Percentiles rank a stretch among this genome's conserved stretches.
phyloP scores from a whole-genome alignment of 2,329 filamentous ascomycete genomes.

The Scedosporium minutisporum region DNA sequence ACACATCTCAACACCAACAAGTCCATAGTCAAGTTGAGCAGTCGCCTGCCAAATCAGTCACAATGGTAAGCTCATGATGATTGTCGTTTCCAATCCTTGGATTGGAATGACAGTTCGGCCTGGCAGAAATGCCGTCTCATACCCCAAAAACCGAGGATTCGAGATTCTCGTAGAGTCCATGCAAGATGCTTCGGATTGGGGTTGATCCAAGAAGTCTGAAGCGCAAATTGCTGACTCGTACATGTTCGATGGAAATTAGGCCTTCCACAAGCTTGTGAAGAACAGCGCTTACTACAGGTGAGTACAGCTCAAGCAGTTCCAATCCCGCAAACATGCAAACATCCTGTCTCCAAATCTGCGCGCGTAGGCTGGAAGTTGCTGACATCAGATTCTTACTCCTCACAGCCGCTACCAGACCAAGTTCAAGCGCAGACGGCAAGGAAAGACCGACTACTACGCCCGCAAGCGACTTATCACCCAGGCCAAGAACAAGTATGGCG shows the following conservation, averaged over 20 bases:
- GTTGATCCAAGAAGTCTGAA: constrained; percentile 54
- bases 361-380: constrained; percentile 12
- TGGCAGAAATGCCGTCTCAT: constrained; percentile 34
- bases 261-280: constrained; percentile 93
- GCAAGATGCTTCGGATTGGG: constrained; percentile 94
- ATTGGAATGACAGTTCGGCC: background rate
- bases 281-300: constrained; percentile 98
- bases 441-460: constrained; percentile 99
- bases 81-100: background rate
- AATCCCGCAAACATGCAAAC: too few relatives aligned
- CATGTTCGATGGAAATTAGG: constrained; percentile 45
- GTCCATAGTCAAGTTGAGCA: constrained; percentile 3
- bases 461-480: constrained; percentile 99
- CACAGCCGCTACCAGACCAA: constrained; percentile 96
- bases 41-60: constrained; percentile 36
- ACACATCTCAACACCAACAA: background rate
- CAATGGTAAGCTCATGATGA: constrained; percentile 55
- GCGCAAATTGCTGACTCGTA: constrained; percentile 99
- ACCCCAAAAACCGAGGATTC: constrained; percentile 3
- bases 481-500: constrained; percentile 99
- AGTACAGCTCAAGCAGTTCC: constrained; percentile 26
- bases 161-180: constrained; percentile 51
- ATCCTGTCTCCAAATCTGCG: too few relatives aligned
- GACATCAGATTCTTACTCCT: constrained; percentile 17
- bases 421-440: constrained; percentile 92